phyloP scores from a whole-genome alignment of 2,329 filamentous ascomycete species.

The Knufia petricola region DNA sequence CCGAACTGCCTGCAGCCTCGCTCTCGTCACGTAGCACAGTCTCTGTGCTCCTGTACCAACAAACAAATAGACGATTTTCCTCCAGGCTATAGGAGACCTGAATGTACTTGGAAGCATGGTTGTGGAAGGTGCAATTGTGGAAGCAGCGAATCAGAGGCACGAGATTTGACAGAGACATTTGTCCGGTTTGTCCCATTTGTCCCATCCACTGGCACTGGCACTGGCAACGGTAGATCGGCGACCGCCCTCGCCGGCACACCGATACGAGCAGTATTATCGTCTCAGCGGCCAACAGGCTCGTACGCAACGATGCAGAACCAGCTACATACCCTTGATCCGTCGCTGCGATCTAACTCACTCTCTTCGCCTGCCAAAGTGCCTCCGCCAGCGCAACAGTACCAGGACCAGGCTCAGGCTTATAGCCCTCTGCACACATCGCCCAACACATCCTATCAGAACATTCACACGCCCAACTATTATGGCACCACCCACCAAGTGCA shows the following conservation, averaged over 20 bases:
- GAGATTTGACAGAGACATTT: background rate
- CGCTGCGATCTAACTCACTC: conserved; percentile 15
- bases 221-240: conserved; percentile 2
- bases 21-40: no score
- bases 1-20: no score
- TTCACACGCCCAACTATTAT: conserved; percentile 21
- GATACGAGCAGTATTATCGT: no score
- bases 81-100: no score
- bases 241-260: background rate
- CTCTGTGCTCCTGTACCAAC: no score
- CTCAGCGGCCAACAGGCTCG: no score
- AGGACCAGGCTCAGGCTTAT: conserved; percentile 14
- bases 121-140: background rate
- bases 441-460: conserved; percentile 20
- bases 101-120: background rate
- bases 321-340: conserved; percentile 15
- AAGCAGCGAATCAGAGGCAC: background rate
- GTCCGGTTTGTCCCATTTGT: no score
- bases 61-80: no score
- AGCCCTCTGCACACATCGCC: conserved; percentile 21
- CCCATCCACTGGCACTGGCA: background rate
- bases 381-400: conserved; percentile 16
- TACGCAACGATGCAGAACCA: conserved; percentile 7
- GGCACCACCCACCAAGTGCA: conserved; percentile 16
- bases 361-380: conserved; percentile 15